Evolutionary conservation across 208 protist genomes (phyloP).

Genomic region (Herpetomonas muscarum): DNA sequence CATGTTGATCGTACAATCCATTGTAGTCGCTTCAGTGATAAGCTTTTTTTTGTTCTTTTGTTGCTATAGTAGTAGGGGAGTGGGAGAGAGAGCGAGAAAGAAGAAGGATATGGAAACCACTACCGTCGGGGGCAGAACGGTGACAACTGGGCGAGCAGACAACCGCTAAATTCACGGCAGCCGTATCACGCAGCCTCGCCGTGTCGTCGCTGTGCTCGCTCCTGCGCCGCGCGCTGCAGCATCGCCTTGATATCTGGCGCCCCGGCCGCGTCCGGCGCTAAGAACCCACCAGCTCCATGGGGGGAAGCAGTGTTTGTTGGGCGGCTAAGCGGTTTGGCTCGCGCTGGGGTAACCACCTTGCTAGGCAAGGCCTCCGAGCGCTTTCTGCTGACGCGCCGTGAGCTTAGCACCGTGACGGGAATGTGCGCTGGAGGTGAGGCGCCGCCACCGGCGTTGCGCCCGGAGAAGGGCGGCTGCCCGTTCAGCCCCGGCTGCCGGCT

Average conservation of each 20-base stretch:
- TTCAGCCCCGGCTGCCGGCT: background rate
- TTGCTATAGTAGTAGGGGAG: constrained; percentile 1
- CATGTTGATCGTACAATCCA: too few relatives aligned
- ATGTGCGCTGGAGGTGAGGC: background rate
- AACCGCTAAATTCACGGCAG: too few relatives aligned
- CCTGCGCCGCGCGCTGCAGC: constrained; percentile 69
- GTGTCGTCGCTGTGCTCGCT: constrained; percentile 45
- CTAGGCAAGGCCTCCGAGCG: constrained; percentile 9
- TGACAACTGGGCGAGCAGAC: too few relatives aligned
- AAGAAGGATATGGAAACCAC: constrained; percentile 1
- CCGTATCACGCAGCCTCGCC: background rate
- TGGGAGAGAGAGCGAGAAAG: constrained; percentile 15
- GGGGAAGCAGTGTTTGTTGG: constrained; percentile 15
- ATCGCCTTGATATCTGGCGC: constrained; percentile 68
- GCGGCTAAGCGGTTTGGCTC: constrained; percentile 54
- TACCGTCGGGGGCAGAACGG: background rate
- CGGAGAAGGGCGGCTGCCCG: background rate
- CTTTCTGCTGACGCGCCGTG: background rate
- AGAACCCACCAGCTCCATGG: too few relatives aligned
- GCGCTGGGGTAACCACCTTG: too few relatives aligned
- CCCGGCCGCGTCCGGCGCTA: constrained; percentile 2
- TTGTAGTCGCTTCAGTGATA: too few relatives aligned
- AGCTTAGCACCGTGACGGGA: constrained; percentile 1
- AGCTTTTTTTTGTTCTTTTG: too few relatives aligned
- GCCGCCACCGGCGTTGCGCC: background rate